phyloP scores from a whole-genome alignment of 2,329 filamentous ascomycete species.

The Epichloe coenophiala region DNA sequence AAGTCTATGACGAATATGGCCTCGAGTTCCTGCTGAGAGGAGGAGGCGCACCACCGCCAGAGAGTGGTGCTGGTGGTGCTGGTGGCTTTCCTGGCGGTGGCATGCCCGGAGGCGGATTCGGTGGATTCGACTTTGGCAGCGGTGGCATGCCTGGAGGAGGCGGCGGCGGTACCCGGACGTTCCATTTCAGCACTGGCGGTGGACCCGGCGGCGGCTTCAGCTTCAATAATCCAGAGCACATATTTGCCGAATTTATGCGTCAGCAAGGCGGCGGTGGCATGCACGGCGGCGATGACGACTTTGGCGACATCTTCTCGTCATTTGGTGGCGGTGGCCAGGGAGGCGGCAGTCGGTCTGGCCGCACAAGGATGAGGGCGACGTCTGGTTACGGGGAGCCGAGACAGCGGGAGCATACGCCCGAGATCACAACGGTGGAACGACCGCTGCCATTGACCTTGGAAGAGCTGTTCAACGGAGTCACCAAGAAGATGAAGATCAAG shows the following conservation, averaged over 20 bases:
- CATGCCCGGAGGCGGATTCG: conserved; percentile 40
- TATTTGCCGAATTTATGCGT: conserved; percentile 76
- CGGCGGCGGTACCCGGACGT: conserved; percentile 39
- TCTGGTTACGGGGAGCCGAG: conserved; percentile 22
- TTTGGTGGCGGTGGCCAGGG: conserved; percentile 27
- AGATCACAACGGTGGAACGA: conserved; percentile 83
- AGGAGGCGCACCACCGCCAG: conserved; percentile 53
- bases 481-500: conserved; percentile 98
- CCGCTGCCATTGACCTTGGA: conserved; percentile 70
- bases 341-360: conserved; percentile 23
- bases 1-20: conserved; percentile 87
- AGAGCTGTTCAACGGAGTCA: conserved; percentile 73
- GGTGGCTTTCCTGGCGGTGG: conserved; percentile 44
- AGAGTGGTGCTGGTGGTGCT: conserved; percentile 21
- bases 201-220: conserved; percentile 51
- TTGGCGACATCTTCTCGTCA: conserved; percentile 41
- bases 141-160: conserved; percentile 27
- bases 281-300: conserved; percentile 30
- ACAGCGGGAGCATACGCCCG: conserved; percentile 43
- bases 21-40: conserved; percentile 84
- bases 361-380: conserved; percentile 27
- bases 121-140: conserved; percentile 37
- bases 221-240: conserved; percentile 71
- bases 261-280: conserved; percentile 22
- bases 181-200: conserved; percentile 49